Evolutionary conservation across 148 eudicot genomes (phyloP).

Genomic region (Polygonum maritimum): DNA sequence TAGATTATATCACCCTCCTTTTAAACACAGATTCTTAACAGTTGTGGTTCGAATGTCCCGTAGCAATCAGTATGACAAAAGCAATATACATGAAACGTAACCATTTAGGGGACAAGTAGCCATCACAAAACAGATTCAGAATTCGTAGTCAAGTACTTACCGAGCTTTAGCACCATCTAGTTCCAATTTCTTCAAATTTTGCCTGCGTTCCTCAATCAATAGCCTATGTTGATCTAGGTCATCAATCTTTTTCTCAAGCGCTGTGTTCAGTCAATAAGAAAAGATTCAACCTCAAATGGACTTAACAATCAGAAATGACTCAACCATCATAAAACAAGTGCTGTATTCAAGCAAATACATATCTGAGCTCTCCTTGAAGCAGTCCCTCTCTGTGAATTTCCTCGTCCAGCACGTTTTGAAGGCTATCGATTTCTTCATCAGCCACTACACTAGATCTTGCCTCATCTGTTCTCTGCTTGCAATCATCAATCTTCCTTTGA

Average conservation of each 20-base stretch:
- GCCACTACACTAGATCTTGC: slow-evolving; percentile 50
- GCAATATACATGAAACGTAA: background rate
- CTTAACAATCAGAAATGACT: background rate
- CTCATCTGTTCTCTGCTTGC: slow-evolving; percentile 54
- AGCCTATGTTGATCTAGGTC: slow-evolving; percentile 50
- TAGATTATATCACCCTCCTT: background rate
- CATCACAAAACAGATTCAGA: background rate
- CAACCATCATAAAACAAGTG: no score
- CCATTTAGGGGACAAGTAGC: background rate
- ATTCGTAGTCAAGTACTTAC: slow-evolving; percentile 28
- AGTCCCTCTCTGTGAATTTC: slow-evolving; percentile 39
- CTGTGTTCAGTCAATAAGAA: slow-evolving; percentile 37
- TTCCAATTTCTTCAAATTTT: slow-evolving; percentile 44
- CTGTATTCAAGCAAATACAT: slow-evolving; percentile 28
- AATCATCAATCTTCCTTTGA: slow-evolving; percentile 49
- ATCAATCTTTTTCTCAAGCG: slow-evolving; percentile 38
- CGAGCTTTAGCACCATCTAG: slow-evolving; percentile 49
- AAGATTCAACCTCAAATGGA: slow-evolving; percentile 22
- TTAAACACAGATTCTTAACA: background rate
- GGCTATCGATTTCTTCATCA: slow-evolving; percentile 48
- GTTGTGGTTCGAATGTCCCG: background rate
- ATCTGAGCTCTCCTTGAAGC: slow-evolving; percentile 74
- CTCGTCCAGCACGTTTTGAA: slow-evolving; percentile 57
- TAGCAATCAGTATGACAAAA: background rate
- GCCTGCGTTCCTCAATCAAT: slow-evolving; percentile 49